Conservation (phyloP, 1,284 basidiomycete genomes). For the Sanghuangporus sanghuang region DNA sequence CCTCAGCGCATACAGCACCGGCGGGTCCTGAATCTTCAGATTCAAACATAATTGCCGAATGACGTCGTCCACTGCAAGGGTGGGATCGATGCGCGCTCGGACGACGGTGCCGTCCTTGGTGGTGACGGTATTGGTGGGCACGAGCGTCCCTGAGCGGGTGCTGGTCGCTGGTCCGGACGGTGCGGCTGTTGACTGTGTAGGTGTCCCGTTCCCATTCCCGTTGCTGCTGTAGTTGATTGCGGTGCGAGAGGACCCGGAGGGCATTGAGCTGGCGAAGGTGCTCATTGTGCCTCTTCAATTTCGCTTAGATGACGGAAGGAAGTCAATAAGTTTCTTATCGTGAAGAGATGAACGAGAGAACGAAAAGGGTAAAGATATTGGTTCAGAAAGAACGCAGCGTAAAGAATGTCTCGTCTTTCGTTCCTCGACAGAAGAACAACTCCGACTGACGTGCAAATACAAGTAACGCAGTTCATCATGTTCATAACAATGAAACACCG, state of each 20-base stretch:
- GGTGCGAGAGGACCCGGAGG: background rate
- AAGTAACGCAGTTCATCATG: slow-evolving; percentile 16
- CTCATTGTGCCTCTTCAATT: background rate
- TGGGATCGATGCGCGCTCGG: slow-evolving; percentile 75
- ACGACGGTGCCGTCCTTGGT: slow-evolving; percentile 69
- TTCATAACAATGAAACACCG: too few relatives aligned
- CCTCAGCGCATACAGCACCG: slow-evolving; percentile 78
- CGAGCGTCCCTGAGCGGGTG: slow-evolving; percentile 39
- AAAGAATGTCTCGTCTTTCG: slow-evolving; percentile 11
- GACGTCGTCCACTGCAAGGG: slow-evolving; percentile 74
- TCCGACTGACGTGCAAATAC: slow-evolving; percentile 23
- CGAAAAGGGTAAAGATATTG: background rate
- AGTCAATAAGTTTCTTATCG: background rate
- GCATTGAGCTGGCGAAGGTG: background rate
- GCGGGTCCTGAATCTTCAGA: slow-evolving; percentile 79
- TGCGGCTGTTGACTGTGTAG: background rate
- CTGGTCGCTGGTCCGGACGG: slow-evolving; percentile 26
- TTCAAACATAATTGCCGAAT: slow-evolving; percentile 74
- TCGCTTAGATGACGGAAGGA: background rate
- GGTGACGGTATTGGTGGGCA: slow-evolving; percentile 77
- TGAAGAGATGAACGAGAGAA: background rate
- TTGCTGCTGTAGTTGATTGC: background rate
- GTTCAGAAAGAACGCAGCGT: slow-evolving; percentile 16
- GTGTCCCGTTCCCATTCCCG: too few relatives aligned
- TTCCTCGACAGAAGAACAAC: background rate